Percentiles rank a stretch among this genome's conserved stretches.
phyloP scores from a whole-genome alignment of 345 rosid genomes.

The Eutrema yunnanense region DNA sequence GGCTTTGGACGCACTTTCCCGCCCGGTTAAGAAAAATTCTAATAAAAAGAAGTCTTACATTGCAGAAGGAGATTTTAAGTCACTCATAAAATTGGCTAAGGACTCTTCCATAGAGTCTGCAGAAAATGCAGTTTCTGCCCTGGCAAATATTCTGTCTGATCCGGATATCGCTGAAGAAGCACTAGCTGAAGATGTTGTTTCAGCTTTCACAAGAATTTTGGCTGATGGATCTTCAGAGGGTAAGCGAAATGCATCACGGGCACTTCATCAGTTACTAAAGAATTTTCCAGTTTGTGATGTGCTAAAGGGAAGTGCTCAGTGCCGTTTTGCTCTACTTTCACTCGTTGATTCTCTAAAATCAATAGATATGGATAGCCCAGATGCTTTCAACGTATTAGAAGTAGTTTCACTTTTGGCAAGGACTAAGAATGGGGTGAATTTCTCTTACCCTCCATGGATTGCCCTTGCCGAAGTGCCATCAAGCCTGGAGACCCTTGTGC shows the following conservation, averaged over 20 bases:
- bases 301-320: conserved; percentile 58
- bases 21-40: conserved; percentile 48
- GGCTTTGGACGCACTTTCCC: conserved; percentile 71
- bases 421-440: conserved; percentile 45
- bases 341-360: conserved; percentile 58
- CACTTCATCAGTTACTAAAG: conserved; percentile 66
- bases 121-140: conserved; percentile 73
- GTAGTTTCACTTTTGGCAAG: conserved; percentile 63
- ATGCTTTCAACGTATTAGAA: conserved; percentile 56
- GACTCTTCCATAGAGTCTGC: conserved; percentile 66
- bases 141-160: conserved; percentile 78
- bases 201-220: conserved; percentile 71
- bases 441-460: conserved; percentile 50
- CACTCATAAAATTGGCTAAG: conserved; percentile 66
- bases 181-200: conserved; percentile 74
- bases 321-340: conserved; percentile 53
- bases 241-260: conserved; percentile 66
- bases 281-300: conserved; percentile 65
- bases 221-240: conserved; percentile 80
- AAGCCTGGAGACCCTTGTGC: conserved; percentile 55
- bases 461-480: conserved; percentile 61
- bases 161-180: conserved; percentile 72
- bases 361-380: conserved; percentile 45
- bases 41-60: conserved; percentile 27
- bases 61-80: conserved; percentile 55